Evolutionary conservation across 768 basidiomycete species (phyloP).

Genomic region (Rhodocollybia butyracea): DNA sequence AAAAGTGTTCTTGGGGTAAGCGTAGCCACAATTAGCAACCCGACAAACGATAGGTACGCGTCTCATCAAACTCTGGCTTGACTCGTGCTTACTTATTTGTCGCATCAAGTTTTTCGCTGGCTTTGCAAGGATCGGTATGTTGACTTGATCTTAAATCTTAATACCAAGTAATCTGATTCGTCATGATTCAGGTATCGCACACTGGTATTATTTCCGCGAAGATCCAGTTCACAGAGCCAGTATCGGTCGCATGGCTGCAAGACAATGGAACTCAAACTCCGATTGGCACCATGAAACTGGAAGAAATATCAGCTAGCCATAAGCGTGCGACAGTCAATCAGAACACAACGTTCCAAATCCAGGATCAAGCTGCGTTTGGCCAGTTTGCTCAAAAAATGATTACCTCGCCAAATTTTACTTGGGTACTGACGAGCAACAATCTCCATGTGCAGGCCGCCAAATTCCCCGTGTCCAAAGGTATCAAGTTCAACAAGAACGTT

Average conservation of each 20-base stretch:
- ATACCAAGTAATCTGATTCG: not conserved
- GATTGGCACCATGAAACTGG: conserved; percentile 54
- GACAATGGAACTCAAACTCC: conserved; percentile 40
- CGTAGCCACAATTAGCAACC: conserved; percentile 44
- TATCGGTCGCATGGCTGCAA: conserved; percentile 58
- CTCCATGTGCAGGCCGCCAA: conserved; percentile 63
- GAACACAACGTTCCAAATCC: conserved; percentile 54
- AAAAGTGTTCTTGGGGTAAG: conserved; percentile 51
- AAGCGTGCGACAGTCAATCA: conserved; percentile 64
- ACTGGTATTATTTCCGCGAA: conserved; percentile 63
- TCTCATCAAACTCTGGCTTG: not conserved
- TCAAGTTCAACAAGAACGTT: conserved; percentile 60
- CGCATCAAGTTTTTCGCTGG: conserved; percentile 44
- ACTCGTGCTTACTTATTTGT: not conserved
- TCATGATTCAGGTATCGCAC: conserved; percentile 50
- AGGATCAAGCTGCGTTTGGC: conserved; percentile 54
- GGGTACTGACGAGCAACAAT: conserved; percentile 55
- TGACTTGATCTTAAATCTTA: not conserved
- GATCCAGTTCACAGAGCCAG: conserved; percentile 56
- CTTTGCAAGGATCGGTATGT: conserved; percentile 51
- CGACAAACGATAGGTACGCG: conserved; percentile 52
- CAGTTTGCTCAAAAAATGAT: conserved; percentile 62
- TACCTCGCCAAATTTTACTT: conserved; percentile 64
- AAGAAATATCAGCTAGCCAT: conserved; percentile 42
- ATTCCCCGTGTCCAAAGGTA: conserved; percentile 63